A percentile compares a stretch with the other conserved stretches of the same genome.
Conservation (phyloP, 169 alveolate genomes). For the Eimeria maxima region DNA sequence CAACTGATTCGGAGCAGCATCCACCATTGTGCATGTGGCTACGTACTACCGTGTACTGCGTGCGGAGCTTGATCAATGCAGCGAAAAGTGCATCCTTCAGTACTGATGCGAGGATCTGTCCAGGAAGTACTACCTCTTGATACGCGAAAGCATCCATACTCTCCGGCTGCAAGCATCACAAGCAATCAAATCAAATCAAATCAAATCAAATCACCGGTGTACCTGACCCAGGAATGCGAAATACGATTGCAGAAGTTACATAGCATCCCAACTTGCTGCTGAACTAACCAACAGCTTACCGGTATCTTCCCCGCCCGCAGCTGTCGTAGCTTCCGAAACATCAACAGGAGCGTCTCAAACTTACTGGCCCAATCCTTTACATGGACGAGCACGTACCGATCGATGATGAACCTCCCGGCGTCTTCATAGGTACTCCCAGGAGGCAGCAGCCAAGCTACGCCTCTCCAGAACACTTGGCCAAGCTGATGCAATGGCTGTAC, state of each 20-base stretch:
- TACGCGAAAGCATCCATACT: slow-evolving; percentile 92
- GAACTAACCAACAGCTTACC: neutral
- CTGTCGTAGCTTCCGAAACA: slow-evolving; percentile 97
- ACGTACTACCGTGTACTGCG: slow-evolving; percentile 76
- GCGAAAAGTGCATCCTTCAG: slow-evolving; percentile 87
- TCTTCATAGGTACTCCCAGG: slow-evolving; percentile 96
- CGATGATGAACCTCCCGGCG: slow-evolving; percentile 96
- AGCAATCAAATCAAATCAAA: too few species aligned
- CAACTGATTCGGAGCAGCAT: neutral
- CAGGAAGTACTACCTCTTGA: slow-evolving; percentile 92
- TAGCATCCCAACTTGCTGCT: neutral
- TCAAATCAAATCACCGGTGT: neutral
- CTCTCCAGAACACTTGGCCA: slow-evolving; percentile 91
- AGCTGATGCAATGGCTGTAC: slow-evolving; percentile 89
- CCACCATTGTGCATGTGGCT: neutral
- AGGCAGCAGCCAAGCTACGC: slow-evolving; percentile 89
- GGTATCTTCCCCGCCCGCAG: slow-evolving; percentile 94
- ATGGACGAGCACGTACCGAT: slow-evolving; percentile 97
- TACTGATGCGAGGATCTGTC: slow-evolving; percentile 90
- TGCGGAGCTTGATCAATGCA: slow-evolving; percentile 71
- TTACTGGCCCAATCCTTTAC: slow-evolving; percentile 95
- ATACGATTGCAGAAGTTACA: neutral
- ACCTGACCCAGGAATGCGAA: neutral
- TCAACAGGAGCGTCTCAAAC: slow-evolving; percentile 95
- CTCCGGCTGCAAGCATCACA: slow-evolving; percentile 82